Evolutionary conservation across 78 protist species (phyloP), one percentile per base, ranked within the genome.

Genomic region (Dictyostelium brefeldianum): DNA sequence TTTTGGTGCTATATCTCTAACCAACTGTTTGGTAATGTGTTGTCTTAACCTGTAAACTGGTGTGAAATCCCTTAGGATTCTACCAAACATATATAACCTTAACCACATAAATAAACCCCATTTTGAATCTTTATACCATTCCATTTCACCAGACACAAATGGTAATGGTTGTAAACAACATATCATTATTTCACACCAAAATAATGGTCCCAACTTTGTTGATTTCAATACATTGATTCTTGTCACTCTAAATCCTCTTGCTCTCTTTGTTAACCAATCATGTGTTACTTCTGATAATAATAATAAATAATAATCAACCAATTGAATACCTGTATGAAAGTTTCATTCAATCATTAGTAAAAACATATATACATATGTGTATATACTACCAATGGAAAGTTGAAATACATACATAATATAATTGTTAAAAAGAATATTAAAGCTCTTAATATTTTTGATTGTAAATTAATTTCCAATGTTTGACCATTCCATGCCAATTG

Each of bases 221-320:
- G 92, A 85, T 47, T 80, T 51, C 10, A 85, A 25, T 5, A 85
- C 92, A 75, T 85, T 85, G 11, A 85, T 3, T n/a, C 83, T 81
- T 62, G 92, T 85, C 20, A 85, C 92, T 53, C 92, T 74, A 54
- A 85, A 85, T 64, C 43, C 92, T 77, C 83, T 74, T 31, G 92
- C 92, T 77, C 83, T 74, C 67, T 85, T 85, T 74, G 92, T 85
- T n/a, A 85, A n/a, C 92, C 92, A 85, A n/a, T 81, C 83, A 64
- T 85, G 92, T 22, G 92, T 85, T 50, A 77, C 77, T 20, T 85
- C 57, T 47, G 92, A 85, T 64, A 85, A 48, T 64, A 85, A 75
- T 6, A 77, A n/a, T 74, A 75, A 56, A 59, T 85, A 85, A 41
- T 85, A 85, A 31, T 85, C 92, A 64, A 85, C 65, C 8, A 85